phyloP scores from a whole-genome alignment of 352 stramenopile species.

The Pythium biforme region DNA sequence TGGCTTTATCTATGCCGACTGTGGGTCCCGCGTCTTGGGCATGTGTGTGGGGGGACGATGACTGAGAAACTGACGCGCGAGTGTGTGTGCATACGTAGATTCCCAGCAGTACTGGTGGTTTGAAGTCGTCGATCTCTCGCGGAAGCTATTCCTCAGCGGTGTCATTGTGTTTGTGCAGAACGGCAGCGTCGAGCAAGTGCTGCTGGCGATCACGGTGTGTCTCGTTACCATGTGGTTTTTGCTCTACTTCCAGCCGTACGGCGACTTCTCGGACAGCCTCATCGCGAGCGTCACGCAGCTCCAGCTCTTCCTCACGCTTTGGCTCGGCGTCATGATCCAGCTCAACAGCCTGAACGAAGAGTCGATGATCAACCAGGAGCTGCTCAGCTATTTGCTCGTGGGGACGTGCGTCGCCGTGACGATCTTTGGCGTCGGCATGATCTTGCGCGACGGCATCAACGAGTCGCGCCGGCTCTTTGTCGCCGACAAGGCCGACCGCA shows the following conservation, averaged over 20 bases:
- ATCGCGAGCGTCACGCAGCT: slow-evolving; percentile 73
- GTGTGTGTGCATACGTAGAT: slow-evolving; percentile 36
- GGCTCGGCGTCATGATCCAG: slow-evolving; percentile 75
- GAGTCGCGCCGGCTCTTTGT: slow-evolving; percentile 43
- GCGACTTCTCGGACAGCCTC: slow-evolving; percentile 65
- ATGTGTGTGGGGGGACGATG: neutral
- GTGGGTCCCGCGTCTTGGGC: slow-evolving; percentile 25
- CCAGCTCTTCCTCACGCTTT: slow-evolving; percentile 80
- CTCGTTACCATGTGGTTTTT: slow-evolving; percentile 77
- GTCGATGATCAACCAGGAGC: slow-evolving; percentile 57
- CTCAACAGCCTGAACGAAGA: slow-evolving; percentile 63
- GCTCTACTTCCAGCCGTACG: slow-evolving; percentile 77
- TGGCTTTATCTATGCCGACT: slow-evolving; percentile 80
- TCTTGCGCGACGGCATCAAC: slow-evolving; percentile 50
- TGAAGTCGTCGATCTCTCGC: slow-evolving; percentile 73
- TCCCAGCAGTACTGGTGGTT: slow-evolving; percentile 75
- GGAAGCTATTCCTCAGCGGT: slow-evolving; percentile 72
- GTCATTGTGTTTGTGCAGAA: slow-evolving; percentile 77
- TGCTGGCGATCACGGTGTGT: slow-evolving; percentile 65
- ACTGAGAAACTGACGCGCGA: neutral
- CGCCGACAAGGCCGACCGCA: slow-evolving; percentile 40
- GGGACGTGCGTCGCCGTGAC: slow-evolving; percentile 61
- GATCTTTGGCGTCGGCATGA: slow-evolving; percentile 60
- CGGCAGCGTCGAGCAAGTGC: slow-evolving; percentile 64
- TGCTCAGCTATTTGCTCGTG: slow-evolving; percentile 65